Evolutionary conservation across 495 filamentous ascomycete species (phyloP).

Genomic region (Hypoxylon intermedium): DNA sequence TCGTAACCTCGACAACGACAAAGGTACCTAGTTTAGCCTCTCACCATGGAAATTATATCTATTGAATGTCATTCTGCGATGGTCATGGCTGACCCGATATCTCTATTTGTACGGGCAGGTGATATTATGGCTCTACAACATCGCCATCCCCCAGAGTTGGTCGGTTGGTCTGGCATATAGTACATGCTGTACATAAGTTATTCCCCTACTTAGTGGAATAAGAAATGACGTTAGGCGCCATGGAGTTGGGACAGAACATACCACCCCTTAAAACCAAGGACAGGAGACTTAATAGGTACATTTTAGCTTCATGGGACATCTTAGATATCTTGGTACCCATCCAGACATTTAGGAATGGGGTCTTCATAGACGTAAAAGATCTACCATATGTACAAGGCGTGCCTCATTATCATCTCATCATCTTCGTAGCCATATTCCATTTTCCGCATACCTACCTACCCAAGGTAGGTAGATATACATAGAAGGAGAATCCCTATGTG

Average conservation of each 20-base stretch:
- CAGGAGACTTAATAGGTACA: too few relatives aligned
- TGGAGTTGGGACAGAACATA: constrained; percentile 12
- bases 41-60: constrained; percentile 5
- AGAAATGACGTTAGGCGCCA: constrained; percentile 32
- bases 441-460: background rate
- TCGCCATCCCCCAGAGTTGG: too few relatives aligned
- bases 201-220: constrained; percentile 1
- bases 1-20: background rate
- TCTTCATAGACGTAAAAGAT: constrained; percentile 3
- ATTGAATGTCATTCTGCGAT: constrained; percentile 8
- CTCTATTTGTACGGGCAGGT: too few relatives aligned
- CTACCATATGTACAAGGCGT: background rate
- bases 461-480: too few relatives aligned
- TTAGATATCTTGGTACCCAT: too few relatives aligned
- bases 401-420: background rate
- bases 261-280: too few relatives aligned
- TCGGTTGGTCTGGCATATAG: too few relatives aligned
- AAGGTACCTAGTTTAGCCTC: too few relatives aligned
- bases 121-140: too few relatives aligned
- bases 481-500: too few relatives aligned
- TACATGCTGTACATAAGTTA: constrained; percentile 18
- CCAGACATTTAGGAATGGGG: constrained; percentile 1
- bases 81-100: background rate
- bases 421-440: background rate
- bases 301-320: too few relatives aligned